Evolutionary conservation across 2,329 filamentous ascomycete genomes (phyloP), one percentile per base, ranked within the genome.

Genomic region (Exophiala sideris): DNA sequence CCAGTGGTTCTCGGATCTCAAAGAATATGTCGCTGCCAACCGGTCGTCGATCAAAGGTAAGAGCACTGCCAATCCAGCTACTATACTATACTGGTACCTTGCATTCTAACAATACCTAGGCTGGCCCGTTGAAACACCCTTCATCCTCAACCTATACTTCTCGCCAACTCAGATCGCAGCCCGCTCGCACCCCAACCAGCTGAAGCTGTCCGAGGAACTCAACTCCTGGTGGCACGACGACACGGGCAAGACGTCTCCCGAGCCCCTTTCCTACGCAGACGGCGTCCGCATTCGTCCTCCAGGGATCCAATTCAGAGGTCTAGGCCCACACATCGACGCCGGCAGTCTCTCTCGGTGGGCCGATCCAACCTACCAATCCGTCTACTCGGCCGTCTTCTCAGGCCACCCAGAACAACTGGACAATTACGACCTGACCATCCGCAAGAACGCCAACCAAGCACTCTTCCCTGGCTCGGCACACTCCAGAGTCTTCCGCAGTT

Each of bases 241-340:
- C 5, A 57, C 60, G 3, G 60, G 56, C 5, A 63, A 65, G 32
- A 63, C 63, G 0, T 67, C 63, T 1, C 60, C 68, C 2, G 70
- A 72, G 1, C 73, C 73, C 0, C 55, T 76, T 34, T 64, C 68
- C 1, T 76, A 74, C 56, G 63, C 66, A n/a, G 73, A 76, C 48
- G 71, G 63, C 3, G 58, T 71, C 2, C 70, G 74, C 11, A 69
- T 71, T 51, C 67, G 73, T 8, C 66, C 70, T 3, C 70, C 71
- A 4, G 65, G 67, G 16, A 66, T 71, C 29, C 58, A 62, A 0
- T 76, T 76, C 54, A 66, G 68, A 7, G 71, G 73, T 5, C 65
- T 76, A 1, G 73, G 74, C 1, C 73, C 73, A 20, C 73, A 76
- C 51, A 73, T 76, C 39, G 73, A 76, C 56, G 73, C 71, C 1